Percentiles rank a stretch among this genome's conserved stretches.
phyloP scores from a whole-genome alignment of 2,329 filamentous ascomycete species.

The Fusarium heterosporum region DNA sequence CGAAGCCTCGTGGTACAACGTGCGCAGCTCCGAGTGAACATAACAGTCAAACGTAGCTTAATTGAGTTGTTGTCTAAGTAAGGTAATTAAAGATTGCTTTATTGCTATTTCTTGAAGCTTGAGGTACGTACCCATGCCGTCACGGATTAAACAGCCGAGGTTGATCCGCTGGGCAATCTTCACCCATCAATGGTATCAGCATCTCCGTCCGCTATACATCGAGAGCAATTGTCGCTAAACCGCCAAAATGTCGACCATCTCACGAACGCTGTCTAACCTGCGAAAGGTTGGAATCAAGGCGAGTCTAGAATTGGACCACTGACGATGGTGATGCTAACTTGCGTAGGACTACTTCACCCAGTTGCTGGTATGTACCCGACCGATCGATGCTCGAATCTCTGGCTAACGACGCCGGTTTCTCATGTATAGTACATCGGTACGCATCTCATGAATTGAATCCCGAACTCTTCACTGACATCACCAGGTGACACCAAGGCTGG shows the following conservation, averaged over 20 bases:
- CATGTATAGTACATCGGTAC: slow-evolving; percentile 67
- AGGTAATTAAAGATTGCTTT: slow-evolving; percentile 20
- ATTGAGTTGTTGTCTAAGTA: slow-evolving; percentile 5
- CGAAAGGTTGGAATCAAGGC: slow-evolving; percentile 91
- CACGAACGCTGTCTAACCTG: slow-evolving; percentile 87
- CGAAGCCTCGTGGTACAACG: slow-evolving; percentile 48
- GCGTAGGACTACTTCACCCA: slow-evolving; percentile 88
- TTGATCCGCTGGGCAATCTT: slow-evolving; percentile 49
- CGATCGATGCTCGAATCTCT: slow-evolving; percentile 37
- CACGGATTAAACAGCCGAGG: slow-evolving; percentile 42
- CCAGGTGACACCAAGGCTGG: slow-evolving; percentile 97
- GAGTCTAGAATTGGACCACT: slow-evolving; percentile 38
- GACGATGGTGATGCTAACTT: slow-evolving; percentile 36
- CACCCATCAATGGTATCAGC: slow-evolving; percentile 36
- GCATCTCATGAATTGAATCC: slow-evolving; percentile 1
- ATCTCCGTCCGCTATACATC: slow-evolving; percentile 27
- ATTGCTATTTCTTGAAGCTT: slow-evolving; percentile 36
- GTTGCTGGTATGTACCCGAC: slow-evolving; percentile 79
- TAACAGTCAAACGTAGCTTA: slow-evolving; percentile 27
- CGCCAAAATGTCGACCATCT: slow-evolving; percentile 86
- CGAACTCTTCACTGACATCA: slow-evolving; percentile 14
- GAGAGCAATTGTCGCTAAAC: slow-evolving; percentile 48
- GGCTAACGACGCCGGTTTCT: slow-evolving; percentile 38
- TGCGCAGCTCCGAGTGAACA: slow-evolving; percentile 54
- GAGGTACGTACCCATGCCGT: slow-evolving; percentile 41